Evolutionary conservation across 1,284 basidiomycete genomes (phyloP), one percentile per base, ranked within the genome.

Genomic region (Ustilago sp.): DNA sequence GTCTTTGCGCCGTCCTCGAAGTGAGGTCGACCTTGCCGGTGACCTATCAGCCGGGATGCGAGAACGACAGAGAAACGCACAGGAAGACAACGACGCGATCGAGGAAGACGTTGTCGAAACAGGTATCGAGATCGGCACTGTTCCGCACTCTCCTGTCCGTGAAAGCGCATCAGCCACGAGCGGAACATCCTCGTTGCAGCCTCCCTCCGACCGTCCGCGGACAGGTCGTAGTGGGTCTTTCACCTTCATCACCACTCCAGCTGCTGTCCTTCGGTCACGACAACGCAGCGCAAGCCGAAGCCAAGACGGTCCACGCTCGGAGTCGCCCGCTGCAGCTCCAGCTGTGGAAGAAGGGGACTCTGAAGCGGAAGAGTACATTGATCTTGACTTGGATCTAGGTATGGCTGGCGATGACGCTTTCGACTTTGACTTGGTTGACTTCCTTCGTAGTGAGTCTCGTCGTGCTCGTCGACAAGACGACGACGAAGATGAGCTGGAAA

Each of bases 231-330:
- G 73, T 58, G 60, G 64, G 4, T 71, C 73, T 5, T 75, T 75
- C 50, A 71, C 73, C 7, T 75, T 75, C 43, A 52, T 70, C 50
- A 67, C 68, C 9, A 75, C 73, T 11, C 73, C 73, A 0, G 73
- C 73, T 12, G 73, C 63, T 7, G 73, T 75, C 5, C 53, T 75
- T 15, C 73, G 64, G 1, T 75, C 73, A 35, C 55, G 63, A 2
- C 59, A 57, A 28, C 59, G 63, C 38, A 74, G 72, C 19, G 59
- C 66, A 12, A 66, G 63, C 47, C 67, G 67, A 36, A 58, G 55
- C 31, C 64, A 55, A 28, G 39, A 12, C 11, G 57, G 32, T 15
- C 64, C 34, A n/a, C 64, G 52, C 39, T 63, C 50, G 32, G 55
- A 57, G 17, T 58, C 47, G 2, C 51, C 56, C 39, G 50, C 36